Evolutionary conservation across 441 rosid genomes (phyloP).

Genomic region (Isatis lusitanica): DNA sequence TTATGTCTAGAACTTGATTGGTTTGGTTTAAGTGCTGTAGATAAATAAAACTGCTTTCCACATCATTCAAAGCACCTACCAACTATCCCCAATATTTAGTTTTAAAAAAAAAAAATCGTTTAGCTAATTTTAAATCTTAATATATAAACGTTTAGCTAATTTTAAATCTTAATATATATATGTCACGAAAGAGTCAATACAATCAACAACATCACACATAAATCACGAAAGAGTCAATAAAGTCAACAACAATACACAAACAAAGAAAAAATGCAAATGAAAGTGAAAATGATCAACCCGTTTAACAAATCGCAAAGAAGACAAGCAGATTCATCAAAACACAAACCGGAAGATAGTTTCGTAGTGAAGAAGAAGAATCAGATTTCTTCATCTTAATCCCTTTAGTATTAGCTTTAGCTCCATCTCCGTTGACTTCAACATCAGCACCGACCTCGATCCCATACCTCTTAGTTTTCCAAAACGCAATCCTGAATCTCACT

Average conservation of each 20-base stretch:
- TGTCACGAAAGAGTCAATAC: background rate
- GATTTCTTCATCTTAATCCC: conserved; percentile 52
- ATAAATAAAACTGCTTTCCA: no score
- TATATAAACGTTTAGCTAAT: no score
- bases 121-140: no score
- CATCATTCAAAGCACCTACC: no score
- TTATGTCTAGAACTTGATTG: no score
- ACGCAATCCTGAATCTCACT: conserved; percentile 60
- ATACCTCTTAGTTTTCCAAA: conserved; percentile 52
- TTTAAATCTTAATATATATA: no score
- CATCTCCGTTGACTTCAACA: conserved; percentile 46
- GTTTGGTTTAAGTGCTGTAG: no score
- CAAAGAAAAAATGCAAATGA: background rate
- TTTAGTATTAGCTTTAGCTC: conserved; percentile 28
- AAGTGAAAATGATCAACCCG: background rate
- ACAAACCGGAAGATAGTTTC: conserved; percentile 26
- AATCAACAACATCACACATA: no score
- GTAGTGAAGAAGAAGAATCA: conserved; percentile 24
- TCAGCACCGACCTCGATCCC: conserved; percentile 44
- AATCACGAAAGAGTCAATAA: background rate
- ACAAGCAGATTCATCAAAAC: conserved; percentile 34
- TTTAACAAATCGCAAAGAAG: conserved; percentile 11
- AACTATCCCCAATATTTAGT: no score
- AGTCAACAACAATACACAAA: background rate
- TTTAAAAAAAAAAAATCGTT: no score